A percentile compares a stretch with the other conserved stretches of the same genome.
Conservation (phyloP, 2,329 filamentous ascomycete genomes). For the Incumbomyces delicatus region DNA sequence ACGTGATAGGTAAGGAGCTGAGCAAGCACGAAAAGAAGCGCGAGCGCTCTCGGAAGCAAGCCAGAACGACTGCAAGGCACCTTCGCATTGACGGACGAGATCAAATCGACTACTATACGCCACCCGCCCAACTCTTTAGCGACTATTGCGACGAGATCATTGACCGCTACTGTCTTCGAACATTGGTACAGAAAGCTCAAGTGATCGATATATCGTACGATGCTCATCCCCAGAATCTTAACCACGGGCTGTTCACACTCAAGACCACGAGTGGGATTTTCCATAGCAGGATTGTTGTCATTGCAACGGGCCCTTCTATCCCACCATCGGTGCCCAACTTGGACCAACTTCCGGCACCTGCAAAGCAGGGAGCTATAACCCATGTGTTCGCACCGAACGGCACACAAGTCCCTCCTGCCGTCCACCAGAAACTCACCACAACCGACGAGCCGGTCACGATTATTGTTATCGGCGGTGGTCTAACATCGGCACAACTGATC, state of each 20-base stretch:
- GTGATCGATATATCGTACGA: constrained; percentile 54
- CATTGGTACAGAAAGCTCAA: constrained; percentile 50
- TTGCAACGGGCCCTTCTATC: constrained; percentile 62
- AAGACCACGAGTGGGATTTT: constrained; percentile 43
- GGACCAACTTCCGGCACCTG: constrained; percentile 5
- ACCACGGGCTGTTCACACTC: constrained; percentile 54
- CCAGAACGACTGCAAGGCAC: constrained; percentile 23
- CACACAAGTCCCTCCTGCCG: constrained; percentile 44
- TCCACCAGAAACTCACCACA: constrained; percentile 45
- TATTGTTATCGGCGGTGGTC: constrained; percentile 62
- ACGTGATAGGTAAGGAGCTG: constrained; percentile 68
- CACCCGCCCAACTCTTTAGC: constrained; percentile 51
- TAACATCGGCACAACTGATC: constrained; percentile 65
- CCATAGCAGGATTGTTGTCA: constrained; percentile 53
- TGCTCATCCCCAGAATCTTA: constrained; percentile 33
- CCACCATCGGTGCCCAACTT: constrained; percentile 21
- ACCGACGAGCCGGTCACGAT: constrained; percentile 40
- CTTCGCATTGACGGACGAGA: constrained; percentile 56
- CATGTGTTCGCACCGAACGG: constrained; percentile 55
- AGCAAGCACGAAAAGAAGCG: constrained; percentile 70
- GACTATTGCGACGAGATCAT: constrained; percentile 53
- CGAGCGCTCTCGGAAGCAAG: constrained; percentile 38
- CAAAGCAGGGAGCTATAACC: constrained; percentile 34
- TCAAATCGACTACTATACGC: constrained; percentile 59
- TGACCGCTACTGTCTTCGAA: constrained; percentile 48